Evolutionary conservation across 768 basidiomycete species (phyloP), one percentile per base, ranked within the genome.

Genomic region (Aureoboletus auriporus): DNA sequence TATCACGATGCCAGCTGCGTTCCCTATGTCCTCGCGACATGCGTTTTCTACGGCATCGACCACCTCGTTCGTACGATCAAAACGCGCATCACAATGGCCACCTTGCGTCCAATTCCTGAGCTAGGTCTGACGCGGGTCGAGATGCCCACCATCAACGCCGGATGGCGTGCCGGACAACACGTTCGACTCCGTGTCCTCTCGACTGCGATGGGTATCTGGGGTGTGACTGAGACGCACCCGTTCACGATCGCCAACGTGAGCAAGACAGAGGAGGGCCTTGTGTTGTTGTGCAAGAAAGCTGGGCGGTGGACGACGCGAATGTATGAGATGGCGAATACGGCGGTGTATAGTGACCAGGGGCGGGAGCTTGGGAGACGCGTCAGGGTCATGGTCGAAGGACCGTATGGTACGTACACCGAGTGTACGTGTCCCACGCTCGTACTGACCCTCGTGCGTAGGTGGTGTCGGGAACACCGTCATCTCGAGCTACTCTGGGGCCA

Each of bases 91-190:
- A 65, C 71, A 4, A 76, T 67, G 1, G 90, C 89, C 6, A 75
- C 68, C 20, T 66, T 93, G 51, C 73, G 75, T 1, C 72, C 83
- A 4, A 66, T 90, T 13, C 78, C 84, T 1, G 80, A 82, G 50
- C 75, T 88, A 14, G 75, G 75, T 16, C 70, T 78, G 29, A 88
- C 87, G 1, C 77, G 82, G 35, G 68, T 93, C 42, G 79, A 85
- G 54, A 67, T 90, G 10, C 80, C 80, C 0, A 47, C 66, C 2
- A 53, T 90, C 50, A 84, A 80, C 55, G 68, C 75, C 1, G 91
- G 90, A 31, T 93, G 90, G 90, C 77, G 86, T 28, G 79, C 86
- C 1, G 89, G 92, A 1, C 92, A 93, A 58, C 89, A 93, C 56
- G 76, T 93, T 20, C 79, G 89, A 14, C 50, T 94, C 1, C 76